Evolutionary conservation across 805 yeast genomes (phyloP).

Genomic region (Yarrowia porcina): DNA sequence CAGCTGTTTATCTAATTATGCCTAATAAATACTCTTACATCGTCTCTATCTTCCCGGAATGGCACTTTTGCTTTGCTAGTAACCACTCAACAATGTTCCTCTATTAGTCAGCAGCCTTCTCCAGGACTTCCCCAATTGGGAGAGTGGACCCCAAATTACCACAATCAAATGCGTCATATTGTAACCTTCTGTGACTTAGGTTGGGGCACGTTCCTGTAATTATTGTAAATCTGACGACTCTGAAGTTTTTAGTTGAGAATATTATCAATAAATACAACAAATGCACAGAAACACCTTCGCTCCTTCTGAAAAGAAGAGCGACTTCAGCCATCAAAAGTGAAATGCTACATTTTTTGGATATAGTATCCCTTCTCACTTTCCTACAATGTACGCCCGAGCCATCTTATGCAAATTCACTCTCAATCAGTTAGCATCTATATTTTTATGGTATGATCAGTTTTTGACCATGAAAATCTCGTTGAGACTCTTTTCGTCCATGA

Average conservation of each 20-base stretch:
- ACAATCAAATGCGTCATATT: neutral
- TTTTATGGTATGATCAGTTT: slow-evolving; percentile 13
- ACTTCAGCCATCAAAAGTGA: too few relatives aligned
- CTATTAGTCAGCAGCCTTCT: neutral
- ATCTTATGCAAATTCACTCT: neutral
- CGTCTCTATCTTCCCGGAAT: too few relatives aligned
- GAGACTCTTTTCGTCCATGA: slow-evolving; percentile 81
- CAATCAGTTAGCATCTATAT: slow-evolving; percentile 21
- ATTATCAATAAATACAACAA: too few relatives aligned
- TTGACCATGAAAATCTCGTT: slow-evolving; percentile 89
- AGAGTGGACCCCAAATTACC: neutral
- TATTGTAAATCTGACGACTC: too few relatives aligned
- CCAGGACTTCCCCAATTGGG: neutral
- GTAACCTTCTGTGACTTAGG: neutral
- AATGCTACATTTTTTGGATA: neutral
- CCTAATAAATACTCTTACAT: too few relatives aligned
- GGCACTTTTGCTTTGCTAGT: too few relatives aligned
- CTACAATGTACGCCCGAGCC: neutral
- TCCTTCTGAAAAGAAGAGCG: too few relatives aligned
- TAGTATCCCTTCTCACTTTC: neutral
- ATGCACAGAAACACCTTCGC: too few relatives aligned
- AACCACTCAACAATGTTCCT: too few relatives aligned
- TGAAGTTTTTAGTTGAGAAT: too few relatives aligned
- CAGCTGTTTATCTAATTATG: too few relatives aligned
- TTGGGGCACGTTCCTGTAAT: too few relatives aligned